Conservation (phyloP, 768 basidiomycete genomes). For the Mycena olivaceomarginata region DNA sequence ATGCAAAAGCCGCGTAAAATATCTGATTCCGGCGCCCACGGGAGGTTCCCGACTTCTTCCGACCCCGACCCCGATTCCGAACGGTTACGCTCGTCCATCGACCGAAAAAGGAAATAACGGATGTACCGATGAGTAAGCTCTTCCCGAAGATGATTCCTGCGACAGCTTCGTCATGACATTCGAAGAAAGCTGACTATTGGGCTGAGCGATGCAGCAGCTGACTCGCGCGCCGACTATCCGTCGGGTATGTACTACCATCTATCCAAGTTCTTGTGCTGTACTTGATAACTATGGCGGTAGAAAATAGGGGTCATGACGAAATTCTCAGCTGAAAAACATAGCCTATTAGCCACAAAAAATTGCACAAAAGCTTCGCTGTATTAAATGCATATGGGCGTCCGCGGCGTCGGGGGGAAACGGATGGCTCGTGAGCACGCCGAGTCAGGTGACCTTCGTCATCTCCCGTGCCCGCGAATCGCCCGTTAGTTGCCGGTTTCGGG, state of each 20-base stretch:
- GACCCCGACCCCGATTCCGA: not conserved
- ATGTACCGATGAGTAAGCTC: not conserved
- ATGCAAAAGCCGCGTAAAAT: conserved; percentile 13
- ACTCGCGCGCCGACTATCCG: too few species aligned
- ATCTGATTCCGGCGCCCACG: not conserved
- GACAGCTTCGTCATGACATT: not conserved
- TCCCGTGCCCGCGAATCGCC: too few species aligned
- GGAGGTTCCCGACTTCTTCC: not conserved
- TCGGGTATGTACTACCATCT: too few species aligned
- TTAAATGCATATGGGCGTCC: too few species aligned
- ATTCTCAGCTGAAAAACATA: too few species aligned
- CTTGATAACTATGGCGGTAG: too few species aligned
- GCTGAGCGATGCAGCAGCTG: too few species aligned
- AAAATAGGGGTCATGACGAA: too few species aligned
- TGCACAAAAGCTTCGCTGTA: too few species aligned
- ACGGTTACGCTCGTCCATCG: not conserved
- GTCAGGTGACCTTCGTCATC: conserved; percentile 2
- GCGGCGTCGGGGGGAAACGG: not conserved
- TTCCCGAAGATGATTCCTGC: not conserved
- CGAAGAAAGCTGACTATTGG: not conserved
- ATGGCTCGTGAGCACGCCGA: too few species aligned
- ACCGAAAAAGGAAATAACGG: conserved; percentile 22
- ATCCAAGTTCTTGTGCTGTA: too few species aligned
- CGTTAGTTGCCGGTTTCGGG: not conserved
- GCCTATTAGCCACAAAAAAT: too few species aligned